These are phyloP conservation scores for Mycena polygramma DNA, from an alignment of 768 basidiomycete genomes.

Conservation along the genomic window DNA sequence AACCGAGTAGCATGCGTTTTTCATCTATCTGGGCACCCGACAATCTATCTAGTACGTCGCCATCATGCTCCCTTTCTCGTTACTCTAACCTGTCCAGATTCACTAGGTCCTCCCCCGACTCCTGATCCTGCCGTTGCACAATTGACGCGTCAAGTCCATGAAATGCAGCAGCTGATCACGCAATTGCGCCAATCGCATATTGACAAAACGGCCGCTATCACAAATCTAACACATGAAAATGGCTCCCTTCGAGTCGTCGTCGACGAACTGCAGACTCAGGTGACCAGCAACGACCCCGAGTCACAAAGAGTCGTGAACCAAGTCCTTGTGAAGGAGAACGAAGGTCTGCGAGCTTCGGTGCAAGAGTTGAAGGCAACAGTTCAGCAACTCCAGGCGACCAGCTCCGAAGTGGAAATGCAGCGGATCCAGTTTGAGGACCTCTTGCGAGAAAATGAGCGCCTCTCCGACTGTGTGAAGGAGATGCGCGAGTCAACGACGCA, in stretches of 20 bases:
- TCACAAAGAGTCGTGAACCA: slow-evolving; percentile 23
- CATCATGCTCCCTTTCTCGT: neutral
- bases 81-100: neutral
- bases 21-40: slow-evolving; percentile 22
- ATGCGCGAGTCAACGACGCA: slow-evolving; percentile 39
- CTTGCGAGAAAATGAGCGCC: slow-evolving; percentile 34
- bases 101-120: neutral
- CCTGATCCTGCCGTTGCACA: slow-evolving; percentile 18
- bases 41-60: neutral
- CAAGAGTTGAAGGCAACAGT: slow-evolving; percentile 18
- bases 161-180: slow-evolving; percentile 24
- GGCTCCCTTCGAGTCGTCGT: slow-evolving; percentile 30
- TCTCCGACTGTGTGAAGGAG: slow-evolving; percentile 22
- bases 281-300: slow-evolving; percentile 17
- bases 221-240: slow-evolving; percentile 31
- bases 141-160: slow-evolving; percentile 20
- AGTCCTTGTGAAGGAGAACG: slow-evolving; percentile 34
- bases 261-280: slow-evolving; percentile 31
- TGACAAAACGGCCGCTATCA: slow-evolving; percentile 20
- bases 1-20: slow-evolving; percentile 21
- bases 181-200: slow-evolving; percentile 32
- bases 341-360: slow-evolving; percentile 25
- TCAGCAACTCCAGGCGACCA: slow-evolving; percentile 23
- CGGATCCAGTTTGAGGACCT: slow-evolving; percentile 35
- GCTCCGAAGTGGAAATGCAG: slow-evolving; percentile 35